Conservation (phyloP, 2,329 filamentous ascomycete genomes). For the Grosmannia huntii region DNA sequence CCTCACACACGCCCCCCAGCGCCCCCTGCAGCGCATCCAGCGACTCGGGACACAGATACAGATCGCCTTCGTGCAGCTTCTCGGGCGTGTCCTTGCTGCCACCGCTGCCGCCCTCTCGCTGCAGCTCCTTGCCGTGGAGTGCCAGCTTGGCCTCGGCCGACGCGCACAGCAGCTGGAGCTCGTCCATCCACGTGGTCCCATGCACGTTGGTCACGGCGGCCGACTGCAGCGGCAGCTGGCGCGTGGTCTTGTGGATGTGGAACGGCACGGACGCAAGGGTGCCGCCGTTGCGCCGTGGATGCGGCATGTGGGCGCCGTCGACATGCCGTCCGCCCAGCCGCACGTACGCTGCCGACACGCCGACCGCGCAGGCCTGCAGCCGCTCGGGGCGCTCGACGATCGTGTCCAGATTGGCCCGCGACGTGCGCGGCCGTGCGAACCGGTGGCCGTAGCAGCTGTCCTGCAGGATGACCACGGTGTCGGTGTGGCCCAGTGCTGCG, state of each 20-base stretch:
- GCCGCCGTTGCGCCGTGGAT: constrained; percentile 44
- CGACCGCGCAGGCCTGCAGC: constrained; percentile 70
- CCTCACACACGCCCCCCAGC: constrained; percentile 85
- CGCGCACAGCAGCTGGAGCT: constrained; percentile 75
- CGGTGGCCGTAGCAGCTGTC: constrained; percentile 93
- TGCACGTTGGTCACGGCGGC: constrained; percentile 81
- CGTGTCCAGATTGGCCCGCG: constrained; percentile 54
- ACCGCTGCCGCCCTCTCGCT: constrained; percentile 39
- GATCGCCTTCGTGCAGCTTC: constrained; percentile 72
- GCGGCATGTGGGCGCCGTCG: constrained; percentile 54
- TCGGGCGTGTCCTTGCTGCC: constrained; percentile 19
- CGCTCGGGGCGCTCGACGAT: constrained; percentile 93
- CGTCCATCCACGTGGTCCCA: constrained; percentile 85
- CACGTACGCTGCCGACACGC: constrained; percentile 78
- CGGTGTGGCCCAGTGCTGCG: constrained; percentile 19
- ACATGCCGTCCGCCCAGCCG: constrained; percentile 71
- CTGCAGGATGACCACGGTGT: constrained; percentile 76
- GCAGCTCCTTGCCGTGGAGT: constrained; percentile 63
- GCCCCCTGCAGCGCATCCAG: constrained; percentile 80
- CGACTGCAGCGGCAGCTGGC: constrained; percentile 58
- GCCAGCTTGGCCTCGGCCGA: constrained; percentile 67
- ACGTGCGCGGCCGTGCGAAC: constrained; percentile 71
- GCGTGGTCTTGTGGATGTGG: constrained; percentile 67
- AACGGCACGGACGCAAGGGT: constrained; percentile 57
- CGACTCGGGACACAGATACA: constrained; percentile 83